phyloP scores from a whole-genome alignment of 2,329 filamentous ascomycete species.

The Nothophaeocryptopus gaeumannii region DNA sequence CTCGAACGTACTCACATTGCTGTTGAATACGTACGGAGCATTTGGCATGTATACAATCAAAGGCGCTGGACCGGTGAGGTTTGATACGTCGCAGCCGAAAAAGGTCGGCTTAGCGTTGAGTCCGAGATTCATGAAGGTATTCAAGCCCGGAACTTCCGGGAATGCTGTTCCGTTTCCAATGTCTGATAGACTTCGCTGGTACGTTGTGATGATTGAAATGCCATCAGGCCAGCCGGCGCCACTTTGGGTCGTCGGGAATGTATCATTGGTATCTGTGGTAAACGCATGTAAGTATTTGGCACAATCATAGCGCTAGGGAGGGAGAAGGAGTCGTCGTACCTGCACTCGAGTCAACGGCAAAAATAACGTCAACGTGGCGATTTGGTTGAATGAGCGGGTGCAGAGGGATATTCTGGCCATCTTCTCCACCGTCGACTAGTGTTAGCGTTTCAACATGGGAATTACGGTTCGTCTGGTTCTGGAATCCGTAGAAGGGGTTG shows the following conservation, averaged over 20 bases:
- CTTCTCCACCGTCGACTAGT: constrained; percentile 75
- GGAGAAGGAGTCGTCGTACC: too few species aligned
- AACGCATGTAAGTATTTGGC: too few species aligned
- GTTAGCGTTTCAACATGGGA: constrained; percentile 57
- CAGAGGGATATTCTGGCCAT: constrained; percentile 75
- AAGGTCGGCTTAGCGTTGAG: constrained; percentile 69
- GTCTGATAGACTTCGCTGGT: constrained; percentile 59
- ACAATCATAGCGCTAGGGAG: too few species aligned
- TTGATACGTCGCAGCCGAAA: constrained; percentile 71
- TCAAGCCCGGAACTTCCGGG: constrained; percentile 67
- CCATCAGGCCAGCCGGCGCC: constrained; percentile 71
- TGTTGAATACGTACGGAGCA: constrained; percentile 61
- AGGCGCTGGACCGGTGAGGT: constrained; percentile 60
- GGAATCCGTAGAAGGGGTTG: constrained; percentile 72
- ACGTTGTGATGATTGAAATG: constrained; percentile 70
- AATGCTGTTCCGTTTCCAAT: constrained; percentile 68
- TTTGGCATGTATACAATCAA: constrained; percentile 84
- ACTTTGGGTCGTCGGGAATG: constrained; percentile 29
- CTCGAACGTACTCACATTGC: constrained; percentile 78
- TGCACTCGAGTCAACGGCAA: constrained; percentile 74
- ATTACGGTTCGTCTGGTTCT: constrained; percentile 58
- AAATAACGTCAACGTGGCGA: constrained; percentile 75
- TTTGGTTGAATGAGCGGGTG: constrained; percentile 71
- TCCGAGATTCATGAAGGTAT: constrained; percentile 75
- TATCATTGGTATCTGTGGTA: constrained; percentile 52